Evolutionary conservation across 768 basidiomycete genomes (phyloP).

Genomic region (Mycena filopes): DNA sequence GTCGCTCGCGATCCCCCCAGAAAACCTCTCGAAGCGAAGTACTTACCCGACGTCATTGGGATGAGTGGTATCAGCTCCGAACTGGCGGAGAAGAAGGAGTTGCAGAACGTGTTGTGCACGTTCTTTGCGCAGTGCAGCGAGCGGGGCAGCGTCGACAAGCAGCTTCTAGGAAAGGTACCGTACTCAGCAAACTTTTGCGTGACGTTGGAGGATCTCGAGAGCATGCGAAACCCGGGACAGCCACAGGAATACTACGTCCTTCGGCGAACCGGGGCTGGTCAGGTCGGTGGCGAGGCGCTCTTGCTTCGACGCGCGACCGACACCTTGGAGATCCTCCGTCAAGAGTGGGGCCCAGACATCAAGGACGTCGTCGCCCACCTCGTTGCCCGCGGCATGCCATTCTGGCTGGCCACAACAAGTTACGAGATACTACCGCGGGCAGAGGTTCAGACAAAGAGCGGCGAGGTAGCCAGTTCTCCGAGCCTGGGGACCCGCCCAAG

Average conservation of each 20-base stretch:
- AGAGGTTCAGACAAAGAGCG: too few species aligned
- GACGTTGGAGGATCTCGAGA: neutral
- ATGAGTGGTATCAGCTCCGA: neutral
- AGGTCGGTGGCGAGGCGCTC: neutral
- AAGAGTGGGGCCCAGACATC: conserved; percentile 2
- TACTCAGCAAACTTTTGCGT: too few species aligned
- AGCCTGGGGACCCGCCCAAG: neutral
- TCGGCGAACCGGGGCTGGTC: neutral
- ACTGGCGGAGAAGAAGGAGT: neutral
- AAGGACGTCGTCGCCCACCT: neutral
- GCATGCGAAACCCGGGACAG: neutral
- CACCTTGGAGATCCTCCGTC: neutral
- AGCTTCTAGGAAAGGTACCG: too few species aligned
- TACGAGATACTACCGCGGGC: too few species aligned
- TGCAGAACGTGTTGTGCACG: neutral
- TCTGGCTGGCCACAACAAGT: too few species aligned
- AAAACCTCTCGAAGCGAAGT: neutral
- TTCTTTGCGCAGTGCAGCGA: conserved; percentile 11
- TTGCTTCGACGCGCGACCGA: neutral
- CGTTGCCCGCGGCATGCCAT: too few species aligned
- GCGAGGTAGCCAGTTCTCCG: neutral
- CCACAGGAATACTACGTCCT: neutral
- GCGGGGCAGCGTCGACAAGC: too few species aligned
- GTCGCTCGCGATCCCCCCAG: neutral
- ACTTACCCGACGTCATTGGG: neutral